Base-by-base conservation (phyloP, 2,329 filamentous ascomycete genomes). In the Rhytidhysteron rufulum region DNA sequence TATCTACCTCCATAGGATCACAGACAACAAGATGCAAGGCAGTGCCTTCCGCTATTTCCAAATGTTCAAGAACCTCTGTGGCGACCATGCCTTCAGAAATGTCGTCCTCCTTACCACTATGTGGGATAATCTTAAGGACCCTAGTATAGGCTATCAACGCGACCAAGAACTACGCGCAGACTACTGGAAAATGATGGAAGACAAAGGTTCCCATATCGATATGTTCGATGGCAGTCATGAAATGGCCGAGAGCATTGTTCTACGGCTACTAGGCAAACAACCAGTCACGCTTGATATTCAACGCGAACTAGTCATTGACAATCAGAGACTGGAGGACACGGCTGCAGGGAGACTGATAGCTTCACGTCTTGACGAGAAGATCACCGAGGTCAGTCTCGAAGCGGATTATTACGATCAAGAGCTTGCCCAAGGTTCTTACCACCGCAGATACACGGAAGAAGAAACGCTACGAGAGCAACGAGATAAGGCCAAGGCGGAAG, bases 1-100 rank as follows among this genome's bases (percentile, higher is more conserved):
- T 17, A 55, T 64, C 31, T 64, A 59, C 32, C 37, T 63, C 10
- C 56, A 63, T 31, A 48, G 50, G 10, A 63, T 65, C 32, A 55
- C 45, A 4, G 51, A 56, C 18, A 39, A 45, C 4, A 43, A 54
- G 6, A 50, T 58, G 31, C 31, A 34, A n/a, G 53, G 54, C 2
- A 47, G 40, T 1, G 45, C 53, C 3, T 31, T 41, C 5, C 43
- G 41, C 13, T 47, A 50, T 11, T 42, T 62, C 19, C 32, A 49
- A 8, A 47, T 58, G 25, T 58, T 63, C 40, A 47, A 49, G 27
- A 34, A 47, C 11, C 47, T 62, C 1, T 58, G 53, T 31, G 58
- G 59, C 24, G n/a, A 47, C 31, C 16, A 44, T 2, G 42, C 37
- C 16, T 40, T 47, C 9, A 27, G 30, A 19, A 43, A 54, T 36